Evolutionary conservation across 805 yeast genomes (phyloP).

Genomic region (Candida piceae): DNA sequence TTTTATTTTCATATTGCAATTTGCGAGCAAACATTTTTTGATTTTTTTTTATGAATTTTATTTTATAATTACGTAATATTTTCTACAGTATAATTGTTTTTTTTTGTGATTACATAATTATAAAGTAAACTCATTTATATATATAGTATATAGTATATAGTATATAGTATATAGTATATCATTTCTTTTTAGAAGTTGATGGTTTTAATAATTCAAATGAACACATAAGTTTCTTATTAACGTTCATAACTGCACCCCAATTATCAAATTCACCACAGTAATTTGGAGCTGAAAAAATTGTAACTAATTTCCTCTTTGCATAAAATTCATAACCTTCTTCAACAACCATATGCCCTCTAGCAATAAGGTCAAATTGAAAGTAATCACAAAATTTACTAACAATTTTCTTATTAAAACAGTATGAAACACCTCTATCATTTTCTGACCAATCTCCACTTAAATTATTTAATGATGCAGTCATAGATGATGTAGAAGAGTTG

Average conservation of each 20-base stretch:
- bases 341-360: constrained; percentile 86
- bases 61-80: too few species aligned
- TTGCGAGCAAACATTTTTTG: too few species aligned
- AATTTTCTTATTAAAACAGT: constrained; percentile 67
- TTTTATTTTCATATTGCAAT: too few species aligned
- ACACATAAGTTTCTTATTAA: constrained; percentile 61
- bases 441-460: constrained; percentile 59
- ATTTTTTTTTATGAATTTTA: too few species aligned
- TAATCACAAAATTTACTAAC: constrained; percentile 63
- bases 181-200: constrained; percentile 9
- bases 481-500: too few species aligned
- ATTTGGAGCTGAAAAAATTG: constrained; percentile 79
- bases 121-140: too few species aligned
- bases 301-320: constrained; percentile 66
- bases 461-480: constrained; percentile 3
- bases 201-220: constrained; percentile 70
- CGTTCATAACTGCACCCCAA: constrained; percentile 78
- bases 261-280: constrained; percentile 79
- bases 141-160: too few species aligned
- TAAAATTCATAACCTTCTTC: constrained; percentile 86
- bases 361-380: constrained; percentile 71
- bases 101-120: too few species aligned
- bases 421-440: constrained; percentile 80
- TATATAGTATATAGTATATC: too few species aligned
- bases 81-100: too few species aligned